Conservation (phyloP, 257 asterid genomes). For the Pogostemon cablin region DNA sequence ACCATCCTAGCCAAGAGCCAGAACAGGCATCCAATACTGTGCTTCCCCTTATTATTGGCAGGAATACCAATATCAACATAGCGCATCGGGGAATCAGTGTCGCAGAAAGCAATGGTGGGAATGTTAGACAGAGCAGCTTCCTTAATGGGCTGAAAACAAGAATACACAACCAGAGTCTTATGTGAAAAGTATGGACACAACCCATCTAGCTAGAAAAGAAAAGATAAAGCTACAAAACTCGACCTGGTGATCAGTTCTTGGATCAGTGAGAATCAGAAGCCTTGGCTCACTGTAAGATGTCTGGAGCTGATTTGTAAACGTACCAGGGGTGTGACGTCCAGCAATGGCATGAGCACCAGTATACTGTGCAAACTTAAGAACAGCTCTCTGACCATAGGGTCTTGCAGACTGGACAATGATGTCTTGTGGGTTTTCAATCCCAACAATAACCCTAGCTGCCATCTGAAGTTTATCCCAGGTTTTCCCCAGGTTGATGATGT, state of each 20-base stretch:
- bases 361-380: constrained; percentile 46
- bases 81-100: constrained; percentile 47
- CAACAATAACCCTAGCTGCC: constrained; percentile 51
- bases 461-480: constrained; percentile 48
- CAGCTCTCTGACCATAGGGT: constrained; percentile 53
- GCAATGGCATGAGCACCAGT: constrained; percentile 50
- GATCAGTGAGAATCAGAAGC: constrained; percentile 43
- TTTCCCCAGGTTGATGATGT: constrained; percentile 42
- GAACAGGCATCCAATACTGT: constrained; percentile 48
- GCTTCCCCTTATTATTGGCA: constrained; percentile 51
- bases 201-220: not conserved
- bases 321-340: constrained; percentile 53
- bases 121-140: constrained; percentile 44
- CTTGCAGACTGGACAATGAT: constrained; percentile 51
- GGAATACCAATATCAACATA: constrained; percentile 46
- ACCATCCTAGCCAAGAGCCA: constrained; percentile 55
- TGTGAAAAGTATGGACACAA: not conserved
- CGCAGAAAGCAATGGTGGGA: constrained; percentile 52
- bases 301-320: constrained; percentile 44
- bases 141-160: constrained; percentile 39
- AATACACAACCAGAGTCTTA: not conserved
- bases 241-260: constrained; percentile 48
- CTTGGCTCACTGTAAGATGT: constrained; percentile 47
- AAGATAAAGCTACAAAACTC: no score
- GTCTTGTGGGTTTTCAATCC: constrained; percentile 47